phyloP scores from a whole-genome alignment of 2,329 filamentous ascomycete species.

The Trichoderma atrobrunneum region DNA sequence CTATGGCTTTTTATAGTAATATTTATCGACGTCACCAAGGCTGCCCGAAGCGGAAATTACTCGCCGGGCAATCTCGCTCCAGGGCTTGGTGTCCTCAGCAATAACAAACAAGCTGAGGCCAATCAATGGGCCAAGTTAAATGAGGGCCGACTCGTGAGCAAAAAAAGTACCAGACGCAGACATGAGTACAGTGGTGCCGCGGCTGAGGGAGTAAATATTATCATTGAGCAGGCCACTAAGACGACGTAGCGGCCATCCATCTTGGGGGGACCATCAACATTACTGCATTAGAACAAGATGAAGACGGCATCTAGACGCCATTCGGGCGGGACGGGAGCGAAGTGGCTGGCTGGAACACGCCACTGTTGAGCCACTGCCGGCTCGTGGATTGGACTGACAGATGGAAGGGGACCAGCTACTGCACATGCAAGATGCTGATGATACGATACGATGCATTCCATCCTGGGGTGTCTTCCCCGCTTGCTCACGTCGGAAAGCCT shows the following conservation, averaged over 20 bases:
- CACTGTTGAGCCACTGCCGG: conserved; percentile 14
- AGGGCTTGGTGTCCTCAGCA: neutral
- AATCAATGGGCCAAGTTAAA: neutral
- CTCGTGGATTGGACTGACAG: neutral
- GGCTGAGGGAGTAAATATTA: neutral
- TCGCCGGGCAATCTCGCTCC: conserved; percentile 9
- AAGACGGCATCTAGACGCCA: neutral
- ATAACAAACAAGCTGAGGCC: conserved; percentile 6
- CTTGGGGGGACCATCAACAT: neutral
- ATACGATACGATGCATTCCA: conserved; percentile 16
- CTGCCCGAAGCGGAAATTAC: conserved; percentile 11
- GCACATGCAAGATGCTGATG: conserved; percentile 14
- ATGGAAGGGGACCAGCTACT: neutral
- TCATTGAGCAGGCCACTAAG: neutral
- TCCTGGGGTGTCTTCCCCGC: neutral
- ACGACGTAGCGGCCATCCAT: neutral
- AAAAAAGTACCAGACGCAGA: neutral
- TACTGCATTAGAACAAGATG: neutral
- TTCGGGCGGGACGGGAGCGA: neutral
- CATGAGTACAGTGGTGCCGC: neutral
- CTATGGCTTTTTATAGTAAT: conserved; percentile 8
- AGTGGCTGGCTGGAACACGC: conserved; percentile 14
- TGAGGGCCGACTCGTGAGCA: neutral
- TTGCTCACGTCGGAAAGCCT: conserved; percentile 1
- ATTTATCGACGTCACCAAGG: conserved; percentile 15